Conservation (phyloP, 179 eudicot species). For the Patellifolia procumbens region DNA sequence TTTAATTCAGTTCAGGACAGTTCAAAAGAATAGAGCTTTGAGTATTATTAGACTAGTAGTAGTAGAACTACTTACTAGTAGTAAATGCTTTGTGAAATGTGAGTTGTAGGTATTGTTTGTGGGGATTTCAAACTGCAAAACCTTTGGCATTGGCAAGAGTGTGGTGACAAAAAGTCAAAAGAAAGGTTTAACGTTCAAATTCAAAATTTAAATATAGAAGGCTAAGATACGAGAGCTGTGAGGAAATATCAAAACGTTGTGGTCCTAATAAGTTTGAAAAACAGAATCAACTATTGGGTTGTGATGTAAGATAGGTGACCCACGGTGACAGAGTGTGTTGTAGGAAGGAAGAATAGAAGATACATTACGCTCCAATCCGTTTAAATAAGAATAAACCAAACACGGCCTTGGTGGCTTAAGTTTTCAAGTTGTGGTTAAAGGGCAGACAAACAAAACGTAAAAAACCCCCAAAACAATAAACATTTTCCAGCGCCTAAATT, state of each 20-base stretch:
- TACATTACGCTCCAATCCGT: not conserved
- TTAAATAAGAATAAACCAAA: conserved; percentile 12
- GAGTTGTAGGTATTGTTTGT: no score
- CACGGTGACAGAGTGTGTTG: not conserved
- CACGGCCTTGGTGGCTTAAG: conserved; percentile 14
- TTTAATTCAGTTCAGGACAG: no score
- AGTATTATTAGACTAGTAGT: no score
- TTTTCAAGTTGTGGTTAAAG: no score
- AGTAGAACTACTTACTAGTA: no score
- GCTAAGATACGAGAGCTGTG: not conserved
- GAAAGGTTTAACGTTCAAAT: conserved; percentile 27
- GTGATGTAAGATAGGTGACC: not conserved
- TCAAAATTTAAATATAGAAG: conserved; percentile 38
- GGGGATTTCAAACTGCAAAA: conserved; percentile 1
- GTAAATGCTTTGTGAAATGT: no score
- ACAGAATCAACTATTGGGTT: not conserved
- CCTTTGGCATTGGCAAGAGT: conserved; percentile 2
- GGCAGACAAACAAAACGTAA: not conserved
- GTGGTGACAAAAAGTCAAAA: not conserved
- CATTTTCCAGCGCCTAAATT: not conserved
- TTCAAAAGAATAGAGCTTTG: no score
- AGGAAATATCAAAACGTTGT: not conserved
- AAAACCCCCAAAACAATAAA: not conserved
- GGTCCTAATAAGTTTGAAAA: conserved; percentile 1
- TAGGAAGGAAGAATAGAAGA: no score